Evolutionary conservation across 108 stramenopile species (phyloP).

Genomic region (Cylindrotheca closterium): DNA sequence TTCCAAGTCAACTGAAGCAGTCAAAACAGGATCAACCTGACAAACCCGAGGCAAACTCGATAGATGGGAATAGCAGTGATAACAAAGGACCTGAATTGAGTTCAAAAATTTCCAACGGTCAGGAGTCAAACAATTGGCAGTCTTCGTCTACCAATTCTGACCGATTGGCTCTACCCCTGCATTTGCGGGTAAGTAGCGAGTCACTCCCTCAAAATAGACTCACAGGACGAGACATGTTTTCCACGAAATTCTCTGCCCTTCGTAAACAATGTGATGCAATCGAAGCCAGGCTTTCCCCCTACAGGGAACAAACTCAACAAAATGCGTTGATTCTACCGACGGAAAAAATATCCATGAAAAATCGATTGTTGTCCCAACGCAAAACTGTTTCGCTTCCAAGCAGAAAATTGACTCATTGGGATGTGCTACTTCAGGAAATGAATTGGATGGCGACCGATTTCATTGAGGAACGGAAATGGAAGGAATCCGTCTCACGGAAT

Average conservation of each 20-base stretch:
- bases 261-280: slow-evolving; percentile 39
- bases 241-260: slow-evolving; percentile 41
- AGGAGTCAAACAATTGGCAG: neutral
- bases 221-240: slow-evolving; percentile 27
- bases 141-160: neutral
- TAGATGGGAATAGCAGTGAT: neutral
- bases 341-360: neutral
- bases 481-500: slow-evolving; percentile 49
- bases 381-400: slow-evolving; percentile 34
- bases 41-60: neutral
- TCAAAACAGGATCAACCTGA: too few relatives aligned
- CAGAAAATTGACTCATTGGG: slow-evolving; percentile 83
- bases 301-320: slow-evolving; percentile 12
- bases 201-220: slow-evolving; percentile 12
- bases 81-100: neutral
- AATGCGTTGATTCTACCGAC: neutral
- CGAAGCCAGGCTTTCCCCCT: slow-evolving; percentile 10
- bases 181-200: neutral
- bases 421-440: slow-evolving; percentile 86
- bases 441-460: slow-evolving; percentile 87
- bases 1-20: neutral
- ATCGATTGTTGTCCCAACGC: neutral
- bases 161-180: neutral
- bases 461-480: slow-evolving; percentile 89
- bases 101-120: neutral